Base-by-base conservation (phyloP, 1,139 yeast species). In the Geotrichum phurueaensis region DNA sequence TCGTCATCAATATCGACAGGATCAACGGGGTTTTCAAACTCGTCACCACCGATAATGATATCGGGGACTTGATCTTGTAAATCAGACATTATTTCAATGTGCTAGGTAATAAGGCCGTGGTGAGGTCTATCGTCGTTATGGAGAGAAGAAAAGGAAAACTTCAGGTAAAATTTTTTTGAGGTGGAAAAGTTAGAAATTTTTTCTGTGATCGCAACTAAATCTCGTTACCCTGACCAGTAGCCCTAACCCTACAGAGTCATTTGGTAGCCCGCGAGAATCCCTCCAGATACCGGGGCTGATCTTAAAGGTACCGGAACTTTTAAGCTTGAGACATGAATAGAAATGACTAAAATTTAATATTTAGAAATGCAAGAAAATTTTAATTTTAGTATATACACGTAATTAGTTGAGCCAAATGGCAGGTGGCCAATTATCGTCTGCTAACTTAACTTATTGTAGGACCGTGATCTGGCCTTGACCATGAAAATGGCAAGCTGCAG, bases 1-100 rank as follows among this genome's bases (percentile, higher is more conserved):
- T 58, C 60, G 15, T 52, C 56, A n/a, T 57, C 49, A 27, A 67
- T 80, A 82, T 81, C 70, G 61, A 60, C 65, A 56, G 57, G 65
- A 62, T 75, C 72, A 54, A 76, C 78, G 58, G 79, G 78, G 64
- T 76, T 78, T 52, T 71, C 75, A 53, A 77, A 82, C 64, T 77
- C 79, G 64, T 79, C 79, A 61, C 95, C 91, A 66, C 94, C 95
- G 72, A 90, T 88, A 66, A 91, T 85, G 71, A 90, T 85, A 73
- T 86, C 89, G 60, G 96, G 96, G 65, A 86, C 85, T 63, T 88
- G 92, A 75, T 84, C 89, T 75, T 89, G 92, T 71, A 89, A 81
- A 79, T 89, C 96, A 49, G 70, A 61, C 73, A 70, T 70, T 48
- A 10, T 27, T 54, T n/a, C 51, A 12, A 48, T 48, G 29, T 3